Evolutionary conservation across 1,284 basidiomycete species (phyloP).

Genomic region (Trichosporon sp.): DNA sequence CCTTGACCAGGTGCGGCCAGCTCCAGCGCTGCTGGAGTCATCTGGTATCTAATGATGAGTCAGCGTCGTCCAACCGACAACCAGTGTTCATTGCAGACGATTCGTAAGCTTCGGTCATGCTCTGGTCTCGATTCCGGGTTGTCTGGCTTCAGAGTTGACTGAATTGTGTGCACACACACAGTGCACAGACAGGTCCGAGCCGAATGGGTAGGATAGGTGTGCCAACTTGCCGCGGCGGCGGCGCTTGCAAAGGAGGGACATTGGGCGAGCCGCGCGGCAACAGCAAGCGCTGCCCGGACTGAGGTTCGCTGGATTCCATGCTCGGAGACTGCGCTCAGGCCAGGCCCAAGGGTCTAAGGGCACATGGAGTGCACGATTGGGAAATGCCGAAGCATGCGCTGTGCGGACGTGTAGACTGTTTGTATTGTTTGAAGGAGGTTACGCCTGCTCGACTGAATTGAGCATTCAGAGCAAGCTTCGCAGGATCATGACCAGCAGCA

Average conservation of each 20-base stretch:
- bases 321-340: neutral
- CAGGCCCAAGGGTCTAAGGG: neutral
- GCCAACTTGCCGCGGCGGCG: neutral
- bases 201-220: neutral
- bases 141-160: slow-evolving; percentile 9
- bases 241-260: neutral
- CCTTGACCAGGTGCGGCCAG: neutral
- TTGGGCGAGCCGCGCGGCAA: neutral
- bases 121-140: neutral
- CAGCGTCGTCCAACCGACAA: neutral
- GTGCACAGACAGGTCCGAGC: slow-evolving; percentile 1
- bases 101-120: neutral
- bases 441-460: neutral
- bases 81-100: neutral
- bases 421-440: neutral
- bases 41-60: slow-evolving; percentile 34
- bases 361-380: neutral
- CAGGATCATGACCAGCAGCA: neutral
- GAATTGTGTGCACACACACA: neutral
- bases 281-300: neutral
- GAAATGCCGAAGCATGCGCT: neutral
- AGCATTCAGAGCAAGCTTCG: neutral
- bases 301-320: neutral
- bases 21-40: slow-evolving; percentile 21
- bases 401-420: neutral